Evolutionary conservation across 257 asterid genomes (phyloP), one percentile per base, ranked within the genome.

Genomic region (Penstemon newberryi): DNA sequence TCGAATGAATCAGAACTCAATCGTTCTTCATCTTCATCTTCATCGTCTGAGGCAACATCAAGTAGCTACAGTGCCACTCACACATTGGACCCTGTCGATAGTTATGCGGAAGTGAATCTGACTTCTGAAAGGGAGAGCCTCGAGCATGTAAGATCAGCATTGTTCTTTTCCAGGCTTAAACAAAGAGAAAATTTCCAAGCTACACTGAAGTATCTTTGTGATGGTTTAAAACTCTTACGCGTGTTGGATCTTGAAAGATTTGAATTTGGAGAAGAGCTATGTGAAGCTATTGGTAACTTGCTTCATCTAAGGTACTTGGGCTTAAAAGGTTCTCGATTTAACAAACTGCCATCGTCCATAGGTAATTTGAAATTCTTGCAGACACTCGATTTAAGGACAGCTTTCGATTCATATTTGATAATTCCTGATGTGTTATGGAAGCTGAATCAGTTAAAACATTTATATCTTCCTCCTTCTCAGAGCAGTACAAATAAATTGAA

Each of bases 401-500:
- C 75, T 8, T 83, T 71, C 61, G 61, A 74, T 36, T 74, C 80
- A 46, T 56, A 67, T 75, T 64, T 85, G 69, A 72, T 76, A 51
- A 75, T 85, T 19, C 91, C 88, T 4, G 73, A 80, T 62, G 85
- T 80, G 49, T 56, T 82, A 51, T 68, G 73, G 76, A 85, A 82
- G 77, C 70, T 85, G 79, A 67, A 37, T 13, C 72, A 70, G 57
- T 71, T 85, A 73, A 80, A 76, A 65, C 75, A 85, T 70, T 69
- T 85, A 45, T 82, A 85, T 74, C 88, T 85, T 69, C 91, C 88
- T 18, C 88, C 85, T 37, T 62, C 77, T 3, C 91, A 85, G 62
- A 64, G 47, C 7, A 44, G 73, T 25, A 43, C 64, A 36, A 65
- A 76, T 40, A 82, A 74, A 57, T 62, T 85, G 80, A 73, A 66